Evolutionary conservation across 2,329 filamentous ascomycete genomes (phyloP), one percentile per base, ranked within the genome.

Genomic region (Pseudocercospora vitis): DNA sequence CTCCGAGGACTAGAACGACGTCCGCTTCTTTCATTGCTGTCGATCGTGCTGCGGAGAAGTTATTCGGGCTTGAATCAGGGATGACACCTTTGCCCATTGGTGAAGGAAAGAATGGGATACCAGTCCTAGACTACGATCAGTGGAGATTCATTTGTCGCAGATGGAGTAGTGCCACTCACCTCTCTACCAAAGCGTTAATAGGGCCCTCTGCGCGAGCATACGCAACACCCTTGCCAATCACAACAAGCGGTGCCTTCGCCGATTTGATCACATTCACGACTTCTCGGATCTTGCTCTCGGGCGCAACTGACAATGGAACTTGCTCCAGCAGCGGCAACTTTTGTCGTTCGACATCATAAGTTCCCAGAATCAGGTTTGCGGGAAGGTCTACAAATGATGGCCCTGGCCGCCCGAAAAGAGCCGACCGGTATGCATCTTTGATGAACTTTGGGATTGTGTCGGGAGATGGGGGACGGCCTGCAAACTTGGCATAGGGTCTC

Each of bases 51-150:
- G 79, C 77, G 2, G 80, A 78, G 12, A 72, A 72, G 61, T 83
- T 82, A 45, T 75, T 69, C 0, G 74, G 71, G 62, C 81, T 77
- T 0, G 76, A 80, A 58, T 82, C 80, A 7, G 80, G 71, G 1
- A 82, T 60, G 4, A 83, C 73, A 18, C 81, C 81, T 63, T 83
- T 83, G 3, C 80, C 81, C 78, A 82, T 83, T 1, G 80, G 81
- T 1, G 79, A 81, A 0, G 80, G 79, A 5, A 83, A 69, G 62
- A 83, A 83, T 0, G 79, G 80, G 8, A 83, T 70, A 21, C 74
- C 69, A 7, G 77, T 78, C 7, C 62, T 61, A 16, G 26, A 50
- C n/a, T 7, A 11, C 12, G 23, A 29, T 53, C 19, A 48, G 39
- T 21, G 40, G 55, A 57, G 67, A 62, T 44, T 78, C 66, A 29